These are phyloP conservation scores for Microstegium vimineum DNA, from an alignment of 176 grass and related monocot species.

Conservation along the genomic window DNA sequence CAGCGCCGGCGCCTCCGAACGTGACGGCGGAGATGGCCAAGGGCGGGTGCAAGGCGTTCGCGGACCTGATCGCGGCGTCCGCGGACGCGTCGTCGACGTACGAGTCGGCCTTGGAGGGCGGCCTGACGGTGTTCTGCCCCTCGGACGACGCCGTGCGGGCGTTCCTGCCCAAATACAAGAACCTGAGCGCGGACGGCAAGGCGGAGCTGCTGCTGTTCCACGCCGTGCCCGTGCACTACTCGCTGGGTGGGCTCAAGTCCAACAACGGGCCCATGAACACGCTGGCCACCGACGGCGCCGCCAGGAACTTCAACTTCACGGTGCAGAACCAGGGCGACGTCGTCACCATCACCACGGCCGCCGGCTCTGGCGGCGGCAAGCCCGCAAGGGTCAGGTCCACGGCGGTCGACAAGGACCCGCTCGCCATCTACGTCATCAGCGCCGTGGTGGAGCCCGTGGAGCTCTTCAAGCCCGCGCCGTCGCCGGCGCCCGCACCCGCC, in stretches of 20 bases:
- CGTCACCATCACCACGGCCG: slow-evolving; percentile 57
- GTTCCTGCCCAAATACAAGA: slow-evolving; percentile 68
- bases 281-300: slow-evolving; percentile 72
- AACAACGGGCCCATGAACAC: slow-evolving; percentile 90
- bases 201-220: slow-evolving; percentile 73
- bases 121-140: slow-evolving; percentile 80
- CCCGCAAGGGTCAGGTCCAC: slow-evolving; percentile 32
- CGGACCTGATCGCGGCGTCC: slow-evolving; percentile 52
- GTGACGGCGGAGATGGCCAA: slow-evolving; percentile 62
- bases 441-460: slow-evolving; percentile 64
- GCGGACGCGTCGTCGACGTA: slow-evolving; percentile 55
- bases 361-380: neutral
- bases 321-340: slow-evolving; percentile 74
- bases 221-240: slow-evolving; percentile 72
- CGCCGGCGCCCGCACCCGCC: slow-evolving; percentile 34
- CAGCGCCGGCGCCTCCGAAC: slow-evolving; percentile 44
- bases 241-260: slow-evolving; percentile 48
- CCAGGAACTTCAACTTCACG: slow-evolving; percentile 69
- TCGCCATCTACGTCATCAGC: slow-evolving; percentile 60
- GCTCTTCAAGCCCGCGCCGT: slow-evolving; percentile 50
- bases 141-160: slow-evolving; percentile 51
- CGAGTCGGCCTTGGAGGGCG: slow-evolving; percentile 49
- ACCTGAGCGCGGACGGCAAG: slow-evolving; percentile 61
- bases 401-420: slow-evolving; percentile 47
- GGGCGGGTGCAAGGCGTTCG: slow-evolving; percentile 79